Conservation (phyloP, 2,329 filamentous ascomycete genomes). For the Pseudogymnoascus sp. region DNA sequence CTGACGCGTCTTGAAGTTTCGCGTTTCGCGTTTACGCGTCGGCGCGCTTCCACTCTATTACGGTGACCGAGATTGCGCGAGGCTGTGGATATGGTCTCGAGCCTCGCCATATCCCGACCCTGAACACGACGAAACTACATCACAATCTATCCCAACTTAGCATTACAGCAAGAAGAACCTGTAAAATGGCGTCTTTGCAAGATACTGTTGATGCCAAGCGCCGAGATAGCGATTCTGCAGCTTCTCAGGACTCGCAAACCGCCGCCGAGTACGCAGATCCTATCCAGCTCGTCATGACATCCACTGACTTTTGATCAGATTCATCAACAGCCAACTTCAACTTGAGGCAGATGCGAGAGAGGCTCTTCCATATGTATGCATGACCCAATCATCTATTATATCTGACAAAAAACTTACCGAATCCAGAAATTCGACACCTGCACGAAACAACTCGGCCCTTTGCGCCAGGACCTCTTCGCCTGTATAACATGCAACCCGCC, state of each 20-base stretch:
- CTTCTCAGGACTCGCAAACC: conserved; percentile 44
- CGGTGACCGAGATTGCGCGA: conserved; percentile 6
- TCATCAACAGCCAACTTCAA: conserved; percentile 79
- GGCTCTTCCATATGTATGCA: conserved; percentile 76
- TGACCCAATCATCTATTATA: conserved; percentile 5
- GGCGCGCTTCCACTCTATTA: conserved; percentile 6
- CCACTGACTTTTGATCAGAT: conserved; percentile 41
- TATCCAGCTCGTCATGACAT: not conserved
- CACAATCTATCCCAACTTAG: not conserved
- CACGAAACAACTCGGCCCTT: conserved; percentile 77
- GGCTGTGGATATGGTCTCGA: not conserved
- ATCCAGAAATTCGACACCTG: conserved; percentile 83
- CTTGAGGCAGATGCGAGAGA: conserved; percentile 94
- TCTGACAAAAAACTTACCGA: conserved; percentile 9
- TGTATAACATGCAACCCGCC: conserved; percentile 90
- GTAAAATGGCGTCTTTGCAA: not conserved
- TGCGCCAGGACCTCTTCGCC: conserved; percentile 84
- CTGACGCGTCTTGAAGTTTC: not conserved
- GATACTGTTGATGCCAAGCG: not conserved
- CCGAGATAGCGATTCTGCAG: conserved; percentile 13
- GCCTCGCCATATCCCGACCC: not conserved
- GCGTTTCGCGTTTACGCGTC: conserved; percentile 9
- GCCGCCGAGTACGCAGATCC: conserved; percentile 33
- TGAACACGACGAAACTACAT: not conserved
- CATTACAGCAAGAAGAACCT: not conserved